Base-by-base conservation (phyloP, 371 early-diverging fungal genomes). In the Mortierella sp. region DNA sequence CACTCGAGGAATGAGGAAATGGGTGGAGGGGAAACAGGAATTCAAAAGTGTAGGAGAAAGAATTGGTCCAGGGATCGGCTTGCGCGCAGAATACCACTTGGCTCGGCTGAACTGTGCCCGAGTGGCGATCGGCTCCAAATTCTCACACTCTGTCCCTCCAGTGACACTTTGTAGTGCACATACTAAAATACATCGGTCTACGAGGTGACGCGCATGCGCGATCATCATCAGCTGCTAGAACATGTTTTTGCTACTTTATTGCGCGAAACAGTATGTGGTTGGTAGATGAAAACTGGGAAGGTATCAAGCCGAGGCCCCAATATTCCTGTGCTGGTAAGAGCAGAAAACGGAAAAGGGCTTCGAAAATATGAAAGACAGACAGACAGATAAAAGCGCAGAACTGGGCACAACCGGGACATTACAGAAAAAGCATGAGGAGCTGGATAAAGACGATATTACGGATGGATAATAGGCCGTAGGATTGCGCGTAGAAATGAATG, bases 381-480 rank as follows among this genome's bases (percentile, higher is more conserved):
- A 5, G 26, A n/a, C 31, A 49, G 1, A 43, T 2, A 34, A 43
- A n/a, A 43, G 43, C 9, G 43, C 11, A 43, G 4, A 43, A 43
- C 12, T 43, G 12, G 43, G 15, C 39, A 55, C 11, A 32, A 15
- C 1, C 14, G 6, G 26, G 23, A 41, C 48, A 48, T 17, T 28
- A 49, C 37, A 17, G 23, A 50, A 50, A 50, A 34, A 34, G 24
- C 15, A 23, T 9, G 7, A 39, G 34, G 14, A 31, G 3, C 19
- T 23, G 37, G 34, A 17, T 24, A 21, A 26, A n/a, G 53, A 24
- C 34, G 50, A 30, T 56, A 56, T 63, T 49, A 55, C 55, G 56
- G 55, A 50, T 56, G 55, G 43, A 50, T 64, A 50, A 64, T 64
- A 56, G 55, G 27, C 49, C 50, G 50, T 28, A 43, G 31, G 48